These are phyloP conservation scores for Calonectria pteridis DNA, from an alignment of 2,329 filamentous ascomycete species.

Conservation along the genomic window DNA sequence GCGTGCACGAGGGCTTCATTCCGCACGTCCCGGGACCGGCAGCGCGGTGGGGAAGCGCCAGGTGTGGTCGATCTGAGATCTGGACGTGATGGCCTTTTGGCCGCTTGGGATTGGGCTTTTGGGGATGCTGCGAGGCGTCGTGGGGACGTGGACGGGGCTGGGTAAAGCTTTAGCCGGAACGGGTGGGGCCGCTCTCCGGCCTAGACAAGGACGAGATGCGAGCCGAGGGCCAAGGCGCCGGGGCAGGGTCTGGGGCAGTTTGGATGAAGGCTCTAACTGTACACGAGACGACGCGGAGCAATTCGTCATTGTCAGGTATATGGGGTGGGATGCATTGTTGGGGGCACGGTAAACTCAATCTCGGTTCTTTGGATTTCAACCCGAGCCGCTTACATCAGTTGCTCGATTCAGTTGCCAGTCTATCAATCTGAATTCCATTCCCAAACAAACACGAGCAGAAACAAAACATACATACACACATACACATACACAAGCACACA, in stretches of 20 bases:
- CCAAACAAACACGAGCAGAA: not conserved
- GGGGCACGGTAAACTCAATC: not conserved
- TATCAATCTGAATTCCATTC: not conserved
- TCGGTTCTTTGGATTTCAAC: not conserved
- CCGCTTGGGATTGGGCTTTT: not conserved
- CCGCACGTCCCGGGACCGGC: conserved; percentile 30
- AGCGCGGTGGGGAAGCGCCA: conserved; percentile 35
- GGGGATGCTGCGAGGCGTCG: not conserved
- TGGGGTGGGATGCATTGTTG: not conserved
- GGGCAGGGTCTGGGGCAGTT: not conserved
- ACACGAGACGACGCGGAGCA: not conserved
- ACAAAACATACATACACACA: too few relatives aligned
- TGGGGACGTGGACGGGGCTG: not conserved
- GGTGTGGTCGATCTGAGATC: conserved; percentile 21
- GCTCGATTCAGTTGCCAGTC: not conserved
- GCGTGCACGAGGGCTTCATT: conserved; percentile 15
- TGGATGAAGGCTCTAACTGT: conserved; percentile 4
- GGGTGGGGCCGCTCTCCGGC: not conserved
- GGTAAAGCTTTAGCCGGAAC: conserved; percentile 45
- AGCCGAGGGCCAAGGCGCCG: not conserved
- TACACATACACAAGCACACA: not conserved
- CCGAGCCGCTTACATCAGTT: not conserved
- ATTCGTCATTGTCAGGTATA: conserved; percentile 15
- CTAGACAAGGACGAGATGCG: not conserved
- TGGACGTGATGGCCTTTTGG: conserved; percentile 1